Base-by-base conservation (phyloP, 1,139 yeast species). In the Kurtzmaniella quercitrusa region DNA sequence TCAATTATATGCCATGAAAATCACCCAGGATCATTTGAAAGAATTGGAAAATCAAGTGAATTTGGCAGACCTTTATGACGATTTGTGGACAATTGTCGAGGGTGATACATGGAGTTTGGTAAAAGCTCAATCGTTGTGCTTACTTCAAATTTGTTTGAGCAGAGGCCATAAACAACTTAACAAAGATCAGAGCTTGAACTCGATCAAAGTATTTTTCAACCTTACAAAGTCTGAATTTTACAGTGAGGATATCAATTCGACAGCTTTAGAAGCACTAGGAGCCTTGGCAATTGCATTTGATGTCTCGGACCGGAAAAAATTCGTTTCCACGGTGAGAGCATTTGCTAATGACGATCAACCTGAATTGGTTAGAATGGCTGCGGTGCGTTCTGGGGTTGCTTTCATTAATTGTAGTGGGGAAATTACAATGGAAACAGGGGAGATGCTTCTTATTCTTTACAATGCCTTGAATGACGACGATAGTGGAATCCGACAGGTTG, bases 391-490 rank as follows among this genome's bases (percentile, higher is more conserved):
- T 0, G 65, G 43, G 66, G 65, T 41, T 58, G 45, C 33, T 14
- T 48, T 25, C 47, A 34, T 27, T 38, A 39, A 16, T 23, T 38
- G 16, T 34, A 43, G 11, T 47, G 48, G n/a, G 31, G 19, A 17
- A 25, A n/a, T 33, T 16, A 16, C 25, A 21, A 11, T 27, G n/a
- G 38, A 31, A 27, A 37, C 33, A 3, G 41, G 46, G 3, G 39
- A 48, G n/a, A 55, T 57, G 2, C 17, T 45, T 3, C 51, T 69
- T 15, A 48, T 58, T 11, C 53, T 79, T 1, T 70, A 66, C 48
- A 54, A 59, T 14, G 74, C 68, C 47, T 58, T 82, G 14, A 66
- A 70, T 42, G 94, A 85, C 57, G 93, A 85, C 54, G 87, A 82
- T 49, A 73, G 68, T 8, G 73, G 65, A 9, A 64, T 81, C 11